Evolutionary conservation across 2,329 filamentous ascomycete genomes (phyloP).

Genomic region (Apiospora hydei): DNA sequence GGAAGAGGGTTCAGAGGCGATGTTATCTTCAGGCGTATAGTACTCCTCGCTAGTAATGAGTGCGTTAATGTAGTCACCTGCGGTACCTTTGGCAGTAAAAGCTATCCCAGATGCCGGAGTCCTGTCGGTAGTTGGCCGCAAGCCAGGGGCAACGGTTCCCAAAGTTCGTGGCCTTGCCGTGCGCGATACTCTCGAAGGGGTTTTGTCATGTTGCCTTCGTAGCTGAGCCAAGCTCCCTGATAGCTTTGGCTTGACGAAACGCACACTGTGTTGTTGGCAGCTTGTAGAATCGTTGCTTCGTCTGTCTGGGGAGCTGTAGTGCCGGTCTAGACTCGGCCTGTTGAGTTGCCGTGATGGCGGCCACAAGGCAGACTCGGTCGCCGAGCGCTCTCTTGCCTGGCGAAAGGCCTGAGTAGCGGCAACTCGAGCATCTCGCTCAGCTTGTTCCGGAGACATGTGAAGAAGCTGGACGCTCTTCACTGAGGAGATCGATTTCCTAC

Average conservation of each 20-base stretch:
- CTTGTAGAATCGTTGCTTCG: conserved; percentile 39
- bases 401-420: conserved; percentile 69
- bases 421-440: conserved; percentile 66
- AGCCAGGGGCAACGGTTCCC: conserved; percentile 25
- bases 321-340: conserved; percentile 26
- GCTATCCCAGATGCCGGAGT: conserved; percentile 38
- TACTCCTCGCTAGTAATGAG: conserved; percentile 49
- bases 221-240: conserved; percentile 1
- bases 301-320: conserved; percentile 30
- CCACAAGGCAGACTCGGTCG: conserved; percentile 44
- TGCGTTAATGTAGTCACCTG: conserved; percentile 47
- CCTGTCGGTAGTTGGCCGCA: conserved; percentile 26
- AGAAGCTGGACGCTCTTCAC: conserved; percentile 54
- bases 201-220: background rate
- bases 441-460: conserved; percentile 56
- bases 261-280: conserved; percentile 60
- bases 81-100: conserved; percentile 39
- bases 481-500: conserved; percentile 62
- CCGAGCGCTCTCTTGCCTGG: conserved; percentile 54
- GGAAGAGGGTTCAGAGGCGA: conserved; percentile 55
- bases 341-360: conserved; percentile 40
- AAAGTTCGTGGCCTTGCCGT: conserved; percentile 22
- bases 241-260: conserved; percentile 50
- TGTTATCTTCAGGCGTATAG: conserved; percentile 56
- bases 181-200: conserved; percentile 22